Conservation (phyloP, 2,329 filamentous ascomycete genomes). For the Xylariaceae sp. region DNA sequence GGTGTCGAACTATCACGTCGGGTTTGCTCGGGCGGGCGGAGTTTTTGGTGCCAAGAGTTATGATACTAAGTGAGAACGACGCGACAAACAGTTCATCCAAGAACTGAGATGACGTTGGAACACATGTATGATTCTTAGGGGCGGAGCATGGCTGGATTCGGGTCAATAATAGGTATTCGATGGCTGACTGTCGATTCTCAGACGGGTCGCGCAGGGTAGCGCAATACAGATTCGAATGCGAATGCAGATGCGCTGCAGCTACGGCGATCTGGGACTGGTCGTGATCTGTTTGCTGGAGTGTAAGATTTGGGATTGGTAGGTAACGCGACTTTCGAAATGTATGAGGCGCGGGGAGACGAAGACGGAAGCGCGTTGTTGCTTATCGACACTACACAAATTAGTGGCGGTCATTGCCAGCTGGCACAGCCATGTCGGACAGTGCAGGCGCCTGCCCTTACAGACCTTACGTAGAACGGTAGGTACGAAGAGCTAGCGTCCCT, state of each 20-base stretch:
- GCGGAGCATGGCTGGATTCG: constrained; percentile 6
- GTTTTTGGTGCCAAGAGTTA: not conserved
- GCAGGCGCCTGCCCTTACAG: too few species aligned
- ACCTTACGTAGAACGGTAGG: too few species aligned
- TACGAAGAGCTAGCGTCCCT: too few species aligned
- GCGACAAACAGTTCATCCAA: constrained; percentile 15
- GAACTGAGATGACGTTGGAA: constrained; percentile 7
- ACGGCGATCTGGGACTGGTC: constrained; percentile 4
- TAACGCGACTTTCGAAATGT: constrained; percentile 15
- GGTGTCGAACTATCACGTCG: constrained; percentile 32
- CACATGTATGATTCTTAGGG: constrained; percentile 7
- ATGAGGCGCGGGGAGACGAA: constrained; percentile 10
- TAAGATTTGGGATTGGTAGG: not conserved
- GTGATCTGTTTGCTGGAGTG: not conserved
- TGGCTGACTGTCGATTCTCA: not conserved
- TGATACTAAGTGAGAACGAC: constrained; percentile 4
- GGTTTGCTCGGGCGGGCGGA: constrained; percentile 9
- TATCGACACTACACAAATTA: not conserved
- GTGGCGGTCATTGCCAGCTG: not conserved
- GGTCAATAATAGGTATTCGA: not conserved
- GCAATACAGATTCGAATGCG: not conserved
- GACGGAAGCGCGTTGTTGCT: constrained; percentile 7
- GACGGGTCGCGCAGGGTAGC: not conserved
- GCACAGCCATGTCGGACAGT: not conserved
- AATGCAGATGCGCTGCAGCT: constrained; percentile 4